Conservation (phyloP, 2,329 filamentous ascomycete genomes). For the Nothopassalora personata region DNA sequence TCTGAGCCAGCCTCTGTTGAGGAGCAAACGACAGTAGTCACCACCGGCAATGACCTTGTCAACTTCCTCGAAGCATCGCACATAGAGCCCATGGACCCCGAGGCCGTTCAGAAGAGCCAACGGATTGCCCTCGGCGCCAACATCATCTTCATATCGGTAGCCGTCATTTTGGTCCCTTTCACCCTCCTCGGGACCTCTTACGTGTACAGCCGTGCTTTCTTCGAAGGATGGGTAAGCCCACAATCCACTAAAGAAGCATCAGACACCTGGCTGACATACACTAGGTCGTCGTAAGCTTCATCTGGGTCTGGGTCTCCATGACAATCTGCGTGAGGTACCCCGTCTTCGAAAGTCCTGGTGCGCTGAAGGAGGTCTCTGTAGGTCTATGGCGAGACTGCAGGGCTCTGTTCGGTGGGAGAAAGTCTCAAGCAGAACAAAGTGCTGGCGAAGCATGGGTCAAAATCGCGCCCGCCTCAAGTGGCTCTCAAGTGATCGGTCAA, state of each 20-base stretch:
- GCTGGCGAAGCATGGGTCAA: background rate
- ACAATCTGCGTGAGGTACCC: constrained; percentile 39
- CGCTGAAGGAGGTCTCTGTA: constrained; percentile 24
- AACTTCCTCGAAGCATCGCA: constrained; percentile 38
- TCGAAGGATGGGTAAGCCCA: constrained; percentile 35
- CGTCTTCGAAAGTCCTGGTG: constrained; percentile 38
- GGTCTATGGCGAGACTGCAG: constrained; percentile 15
- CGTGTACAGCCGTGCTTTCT: constrained; percentile 38
- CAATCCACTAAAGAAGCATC: background rate
- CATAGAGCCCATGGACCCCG: constrained; percentile 41
- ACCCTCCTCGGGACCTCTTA: constrained; percentile 39
- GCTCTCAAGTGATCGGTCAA: no score
- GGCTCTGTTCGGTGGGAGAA: constrained; percentile 6
- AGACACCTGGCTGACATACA: background rate
- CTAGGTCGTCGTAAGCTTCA: constrained; percentile 34
- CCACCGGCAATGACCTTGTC: constrained; percentile 39
- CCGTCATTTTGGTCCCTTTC: constrained; percentile 33
- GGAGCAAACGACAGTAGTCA: constrained; percentile 23
- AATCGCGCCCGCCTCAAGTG: no score
- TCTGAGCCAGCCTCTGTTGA: constrained; percentile 4
- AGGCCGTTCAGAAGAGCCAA: constrained; percentile 33
- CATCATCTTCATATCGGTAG: constrained; percentile 37
- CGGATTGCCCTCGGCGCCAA: constrained; percentile 37
- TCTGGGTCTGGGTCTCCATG: constrained; percentile 40
- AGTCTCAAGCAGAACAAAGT: background rate